Percentiles rank a stretch among this genome's conserved stretches.
phyloP scores from a whole-genome alignment of 2,329 filamentous ascomycete species.

The Fusarium sp. region DNA sequence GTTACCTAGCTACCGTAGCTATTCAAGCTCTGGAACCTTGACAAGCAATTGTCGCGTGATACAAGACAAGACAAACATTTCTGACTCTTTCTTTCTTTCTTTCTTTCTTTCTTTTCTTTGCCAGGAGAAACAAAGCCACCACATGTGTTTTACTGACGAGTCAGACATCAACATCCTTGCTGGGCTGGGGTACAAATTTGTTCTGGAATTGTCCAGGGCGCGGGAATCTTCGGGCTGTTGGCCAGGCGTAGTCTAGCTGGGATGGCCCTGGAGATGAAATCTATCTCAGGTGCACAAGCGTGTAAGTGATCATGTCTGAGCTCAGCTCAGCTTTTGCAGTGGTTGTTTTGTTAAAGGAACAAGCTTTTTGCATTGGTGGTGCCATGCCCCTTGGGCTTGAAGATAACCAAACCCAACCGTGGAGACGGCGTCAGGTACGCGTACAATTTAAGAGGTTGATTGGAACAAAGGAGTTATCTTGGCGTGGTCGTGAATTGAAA shows the following conservation, averaged over 20 bases:
- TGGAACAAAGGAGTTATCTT: not conserved
- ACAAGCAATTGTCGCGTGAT: conserved; percentile 25
- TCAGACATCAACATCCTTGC: conserved; percentile 31
- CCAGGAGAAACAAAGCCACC: not conserved
- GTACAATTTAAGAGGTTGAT: conserved; percentile 9
- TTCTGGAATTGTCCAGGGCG: conserved; percentile 34
- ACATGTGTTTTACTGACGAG: not conserved
- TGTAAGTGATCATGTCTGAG: conserved; percentile 8
- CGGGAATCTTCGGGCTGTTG: conserved; percentile 36
- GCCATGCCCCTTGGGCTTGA: conserved; percentile 22
- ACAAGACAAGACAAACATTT: not conserved
- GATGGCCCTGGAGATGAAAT: conserved; percentile 34
- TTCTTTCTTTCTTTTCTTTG: not conserved
- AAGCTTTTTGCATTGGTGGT: conserved; percentile 7
- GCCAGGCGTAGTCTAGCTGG: conserved; percentile 27
- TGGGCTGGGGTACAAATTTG: conserved; percentile 1
- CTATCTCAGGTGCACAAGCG: conserved; percentile 29
- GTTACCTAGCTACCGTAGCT: not conserved
- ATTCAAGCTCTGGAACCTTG: not conserved
- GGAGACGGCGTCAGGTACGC: conserved; percentile 30
- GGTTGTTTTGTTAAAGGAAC: conserved; percentile 14
- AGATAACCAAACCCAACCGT: conserved; percentile 28
- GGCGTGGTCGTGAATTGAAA: not conserved
- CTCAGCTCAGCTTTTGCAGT: not conserved
- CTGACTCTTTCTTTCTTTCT: not conserved